Base-by-base conservation (phyloP, 129 eudicot genomes). In the Kitagawia praeruptora region DNA sequence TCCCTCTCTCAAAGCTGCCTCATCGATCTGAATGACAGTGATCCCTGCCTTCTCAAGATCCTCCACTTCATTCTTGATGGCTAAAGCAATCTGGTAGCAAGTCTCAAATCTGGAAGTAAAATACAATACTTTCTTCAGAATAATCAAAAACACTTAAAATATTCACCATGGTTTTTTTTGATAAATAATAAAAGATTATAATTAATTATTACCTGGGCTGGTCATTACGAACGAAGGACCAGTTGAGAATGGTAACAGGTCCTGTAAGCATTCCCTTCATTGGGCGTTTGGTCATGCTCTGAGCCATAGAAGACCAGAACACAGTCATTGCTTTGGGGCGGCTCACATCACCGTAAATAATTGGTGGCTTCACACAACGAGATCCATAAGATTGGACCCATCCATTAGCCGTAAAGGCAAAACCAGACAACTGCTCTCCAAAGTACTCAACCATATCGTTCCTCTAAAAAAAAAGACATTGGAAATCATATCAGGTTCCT, bases 221-320 rank as follows among this genome's bases (percentile, higher is more conserved):
- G 84, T 91, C 96, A 66, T 91, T 91, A 69, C 96, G 83, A 41
- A 91, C 96, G 61, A 91, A 91, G 42, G 96, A 91, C 96, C 93
- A 91, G 85, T 91, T 91, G 63, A 91, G 96, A 53, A 91, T 91
- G 87, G 96, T 91, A 51, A 91, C 96, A 0, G 98, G 98, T 63
- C 98, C 98, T 0, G 98, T 93, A 81, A 93, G 98, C 98, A 93
- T 93, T 81, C 98, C 98, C 91, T 93, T 93, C 98, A 93, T 93
- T 81, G 98, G 98, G 78, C 98, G 97, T 80, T 90, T 85, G 83
- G 96, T 91, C 96, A 91, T 86, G 84, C 87, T 81, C 82, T 91
- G 96, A 58, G 96, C 96, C 40, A 76, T 83, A 5, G 91, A 74
- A 41, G 96, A 91, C 96, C 96, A 91, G 91, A 88, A 91, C 53